These are phyloP conservation scores for Sordariomycetes sp. DNA, from an alignment of 2,329 filamentous ascomycete species.

Conservation along the genomic window DNA sequence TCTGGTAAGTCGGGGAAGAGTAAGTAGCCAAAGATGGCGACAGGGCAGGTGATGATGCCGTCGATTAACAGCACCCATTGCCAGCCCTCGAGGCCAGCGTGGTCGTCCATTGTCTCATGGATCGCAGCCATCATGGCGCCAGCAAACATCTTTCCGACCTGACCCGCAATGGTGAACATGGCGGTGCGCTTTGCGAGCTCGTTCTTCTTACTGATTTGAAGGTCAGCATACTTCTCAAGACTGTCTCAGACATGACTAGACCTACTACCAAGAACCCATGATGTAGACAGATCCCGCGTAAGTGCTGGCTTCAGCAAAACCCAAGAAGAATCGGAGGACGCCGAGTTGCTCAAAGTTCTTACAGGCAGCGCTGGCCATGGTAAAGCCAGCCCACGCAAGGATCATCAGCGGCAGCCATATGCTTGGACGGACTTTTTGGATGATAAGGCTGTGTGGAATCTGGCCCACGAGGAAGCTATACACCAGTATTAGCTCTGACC, in stretches of 20 bases:
- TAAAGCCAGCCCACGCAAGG: conserved; percentile 21
- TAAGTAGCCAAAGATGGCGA: conserved; percentile 18
- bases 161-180: conserved; percentile 23
- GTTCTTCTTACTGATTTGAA: conserved; percentile 19
- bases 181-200: conserved; percentile 26
- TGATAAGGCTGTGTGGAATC: conserved; percentile 22
- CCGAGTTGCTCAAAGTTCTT: conserved; percentile 22
- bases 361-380: conserved; percentile 27
- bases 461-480: conserved; percentile 28
- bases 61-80: conserved; percentile 33
- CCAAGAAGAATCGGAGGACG: conserved; percentile 28
- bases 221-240: background rate
- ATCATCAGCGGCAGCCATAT: conserved; percentile 25
- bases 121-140: conserved; percentile 28
- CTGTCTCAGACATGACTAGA: conserved; percentile 7
- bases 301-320: conserved; percentile 22
- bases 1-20: conserved; percentile 18
- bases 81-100: conserved; percentile 19
- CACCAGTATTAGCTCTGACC: fast-evolving
- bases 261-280: conserved; percentile 29
- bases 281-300: conserved; percentile 23
- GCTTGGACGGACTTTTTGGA: conserved; percentile 23
- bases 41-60: conserved; percentile 19
- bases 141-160: conserved; percentile 25
- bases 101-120: conserved; percentile 21